Evolutionary conservation across 2,329 filamentous ascomycete genomes (phyloP).

Genomic region (Colletotrichum sojae): DNA sequence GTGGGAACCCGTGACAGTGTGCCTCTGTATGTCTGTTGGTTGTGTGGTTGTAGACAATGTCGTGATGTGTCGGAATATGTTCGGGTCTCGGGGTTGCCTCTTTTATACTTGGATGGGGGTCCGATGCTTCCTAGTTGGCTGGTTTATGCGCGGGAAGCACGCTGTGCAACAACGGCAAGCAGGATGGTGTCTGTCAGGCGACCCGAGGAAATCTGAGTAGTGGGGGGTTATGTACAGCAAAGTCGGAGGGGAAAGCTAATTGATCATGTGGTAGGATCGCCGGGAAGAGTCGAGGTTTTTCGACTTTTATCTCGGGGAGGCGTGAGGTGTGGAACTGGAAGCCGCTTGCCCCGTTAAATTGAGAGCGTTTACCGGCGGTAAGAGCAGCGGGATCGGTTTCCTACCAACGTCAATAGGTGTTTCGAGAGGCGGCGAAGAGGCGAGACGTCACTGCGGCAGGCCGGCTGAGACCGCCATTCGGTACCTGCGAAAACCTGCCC

Average conservation of each 20-base stretch:
- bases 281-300: slow-evolving; percentile 18
- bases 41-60: background rate
- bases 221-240: slow-evolving; percentile 2
- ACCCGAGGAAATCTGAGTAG: slow-evolving; percentile 12
- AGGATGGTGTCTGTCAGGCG: background rate
- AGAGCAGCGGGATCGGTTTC: slow-evolving; percentile 10
- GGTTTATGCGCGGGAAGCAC: background rate
- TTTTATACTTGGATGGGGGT: background rate
- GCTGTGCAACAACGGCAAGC: too few relatives aligned
- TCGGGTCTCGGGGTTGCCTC: slow-evolving; percentile 8
- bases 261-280: slow-evolving; percentile 1
- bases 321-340: slow-evolving; percentile 28
- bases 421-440: slow-evolving; percentile 13
- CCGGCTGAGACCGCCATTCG: slow-evolving; percentile 23
- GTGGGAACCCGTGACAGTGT: too few relatives aligned
- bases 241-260: slow-evolving; percentile 5
- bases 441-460: slow-evolving; percentile 39
- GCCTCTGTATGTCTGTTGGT: too few relatives aligned
- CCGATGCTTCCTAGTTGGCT: background rate
- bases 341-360: slow-evolving; percentile 33
- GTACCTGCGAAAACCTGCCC: slow-evolving; percentile 23
- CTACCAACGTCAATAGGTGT: background rate
- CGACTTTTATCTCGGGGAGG: background rate
- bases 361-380: slow-evolving; percentile 21
- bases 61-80: background rate